Percentiles rank a stretch among this genome's conserved stretches.
These are phyloP conservation scores for Quercus aquifolioides DNA, from an alignment of 306 rosid species.

Conservation along the genomic window DNA sequence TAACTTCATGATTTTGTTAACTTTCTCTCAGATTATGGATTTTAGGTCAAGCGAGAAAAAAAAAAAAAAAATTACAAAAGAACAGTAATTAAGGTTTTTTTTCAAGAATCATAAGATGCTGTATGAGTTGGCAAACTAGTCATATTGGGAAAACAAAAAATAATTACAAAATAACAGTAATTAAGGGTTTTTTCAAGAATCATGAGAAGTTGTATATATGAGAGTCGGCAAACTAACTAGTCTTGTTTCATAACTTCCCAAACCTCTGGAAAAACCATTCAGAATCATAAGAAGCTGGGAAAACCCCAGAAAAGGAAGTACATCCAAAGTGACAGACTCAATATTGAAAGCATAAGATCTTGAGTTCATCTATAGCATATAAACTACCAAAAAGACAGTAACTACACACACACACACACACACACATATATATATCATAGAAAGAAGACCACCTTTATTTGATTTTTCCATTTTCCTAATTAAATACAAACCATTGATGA, in stretches of 20 bases:
- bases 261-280: background rate
- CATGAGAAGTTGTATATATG: background rate
- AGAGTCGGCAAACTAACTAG: background rate
- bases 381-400: background rate
- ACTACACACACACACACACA: background rate
- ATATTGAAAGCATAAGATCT: background rate
- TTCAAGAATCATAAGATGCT: too few species aligned
- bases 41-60: background rate
- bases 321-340: background rate
- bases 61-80: background rate
- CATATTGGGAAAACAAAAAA: background rate
- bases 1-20: too few species aligned
- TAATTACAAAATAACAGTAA: background rate
- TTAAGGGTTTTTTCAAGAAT: too few species aligned
- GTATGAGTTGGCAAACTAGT: background rate
- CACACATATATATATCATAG: background rate
- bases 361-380: background rate
- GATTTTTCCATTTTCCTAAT: background rate
- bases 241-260: background rate
- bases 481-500: slow-evolving; percentile 26
- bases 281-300: background rate
- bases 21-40: background rate
- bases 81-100: background rate
- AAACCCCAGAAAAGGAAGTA: background rate
- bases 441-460: too few species aligned